Evolutionary conservation across 306 rosid genomes (phyloP).

Genomic region (Citrullus mucosospermus): DNA sequence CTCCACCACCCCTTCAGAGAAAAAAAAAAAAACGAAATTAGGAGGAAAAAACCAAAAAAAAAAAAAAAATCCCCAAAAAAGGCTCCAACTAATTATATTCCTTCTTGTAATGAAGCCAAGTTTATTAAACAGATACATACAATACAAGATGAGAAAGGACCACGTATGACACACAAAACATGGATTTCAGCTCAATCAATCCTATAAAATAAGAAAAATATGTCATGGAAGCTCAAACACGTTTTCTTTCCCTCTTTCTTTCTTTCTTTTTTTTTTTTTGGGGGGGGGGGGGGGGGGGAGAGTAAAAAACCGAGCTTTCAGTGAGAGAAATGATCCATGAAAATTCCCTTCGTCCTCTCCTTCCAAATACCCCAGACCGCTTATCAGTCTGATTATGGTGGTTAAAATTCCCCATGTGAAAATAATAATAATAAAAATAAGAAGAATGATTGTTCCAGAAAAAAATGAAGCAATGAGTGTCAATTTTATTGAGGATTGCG

Average conservation of each 20-base stretch:
- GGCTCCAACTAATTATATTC: neutral
- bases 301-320: neutral
- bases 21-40: conserved; percentile 12
- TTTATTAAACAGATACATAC: neutral
- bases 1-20: conserved; percentile 84
- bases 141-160: neutral
- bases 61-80: neutral
- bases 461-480: neutral
- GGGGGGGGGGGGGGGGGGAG: too few species aligned
- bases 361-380: neutral
- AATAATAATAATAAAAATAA: too few species aligned
- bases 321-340: neutral
- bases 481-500: neutral
- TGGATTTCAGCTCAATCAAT: neutral
- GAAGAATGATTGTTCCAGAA: neutral
- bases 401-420: neutral
- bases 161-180: neutral
- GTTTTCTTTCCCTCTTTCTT: too few species aligned
- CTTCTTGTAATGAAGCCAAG: neutral
- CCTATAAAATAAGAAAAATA: neutral
- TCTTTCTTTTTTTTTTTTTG: too few species aligned
- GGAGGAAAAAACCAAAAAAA: neutral
- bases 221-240: neutral
- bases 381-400: neutral
- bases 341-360: neutral